Percentiles rank a stretch among this genome's conserved stretches.
phyloP scores from a whole-genome alignment of 192 early-diverging fungal species.

The Gamsiella multidivaricata region DNA sequence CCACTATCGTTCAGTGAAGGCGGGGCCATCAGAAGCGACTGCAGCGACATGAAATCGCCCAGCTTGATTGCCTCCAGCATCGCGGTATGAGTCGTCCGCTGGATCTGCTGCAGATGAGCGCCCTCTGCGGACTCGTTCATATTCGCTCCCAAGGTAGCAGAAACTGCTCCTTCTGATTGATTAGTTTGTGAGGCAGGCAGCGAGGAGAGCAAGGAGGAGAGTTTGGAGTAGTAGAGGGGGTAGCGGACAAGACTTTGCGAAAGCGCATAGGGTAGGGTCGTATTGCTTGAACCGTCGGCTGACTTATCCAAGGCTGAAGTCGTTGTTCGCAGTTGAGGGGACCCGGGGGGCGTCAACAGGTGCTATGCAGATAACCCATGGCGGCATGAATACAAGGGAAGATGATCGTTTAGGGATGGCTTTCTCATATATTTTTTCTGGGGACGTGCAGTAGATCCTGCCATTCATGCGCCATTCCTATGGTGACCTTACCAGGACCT shows the following conservation, averaged over 20 bases:
- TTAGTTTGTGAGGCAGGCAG: conserved; percentile 41
- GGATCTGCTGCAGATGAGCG: conserved; percentile 28
- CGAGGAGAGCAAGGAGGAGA: conserved; percentile 57
- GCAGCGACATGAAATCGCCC: conserved; percentile 66
- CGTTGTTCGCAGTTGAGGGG: conserved; percentile 24
- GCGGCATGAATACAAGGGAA: no score
- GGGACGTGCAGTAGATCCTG: no score
- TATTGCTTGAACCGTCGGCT: conserved; percentile 42
- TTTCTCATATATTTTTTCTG: no score
- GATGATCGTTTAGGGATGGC: no score
- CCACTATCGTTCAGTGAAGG: conserved; percentile 28
- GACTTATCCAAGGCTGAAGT: conserved; percentile 32
- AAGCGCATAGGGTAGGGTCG: conserved; percentile 27
- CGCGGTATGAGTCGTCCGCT: conserved; percentile 57
- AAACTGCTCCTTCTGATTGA: neutral
- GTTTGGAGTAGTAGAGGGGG: conserved; percentile 58
- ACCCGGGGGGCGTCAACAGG: conserved; percentile 42
- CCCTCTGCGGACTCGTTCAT: neutral
- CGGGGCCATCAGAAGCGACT: conserved; percentile 58
- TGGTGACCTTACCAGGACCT: conserved; percentile 57
- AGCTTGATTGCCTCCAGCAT: conserved; percentile 67
- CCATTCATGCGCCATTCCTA: no score
- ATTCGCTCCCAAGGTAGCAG: neutral
- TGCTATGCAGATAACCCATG: conserved; percentile 17
- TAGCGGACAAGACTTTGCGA: conserved; percentile 54